Base-by-base conservation (phyloP, 495 filamentous ascomycete genomes). In the Talaromyces trachyspermus region DNA sequence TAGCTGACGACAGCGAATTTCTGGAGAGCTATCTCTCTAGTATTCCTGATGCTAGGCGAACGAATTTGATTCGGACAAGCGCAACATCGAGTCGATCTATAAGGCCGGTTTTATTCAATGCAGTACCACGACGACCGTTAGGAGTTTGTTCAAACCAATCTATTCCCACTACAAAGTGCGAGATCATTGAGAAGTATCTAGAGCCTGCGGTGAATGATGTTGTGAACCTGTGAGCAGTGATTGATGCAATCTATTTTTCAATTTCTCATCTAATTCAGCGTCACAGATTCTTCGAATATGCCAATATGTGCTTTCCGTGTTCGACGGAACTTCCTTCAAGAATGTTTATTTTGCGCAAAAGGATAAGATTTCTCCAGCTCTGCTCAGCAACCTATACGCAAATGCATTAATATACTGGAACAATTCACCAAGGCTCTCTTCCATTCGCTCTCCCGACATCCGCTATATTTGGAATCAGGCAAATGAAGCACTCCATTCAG, bases 81-180 rank as follows among this genome's bases (percentile, higher is more conserved):
- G 35, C 47, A 10, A 42, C 8, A 24, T 49, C 49, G 9, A 46
- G 38, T 30, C 26, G 64, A 48, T 68, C 78, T 39, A 77, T 65
- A 22, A 84, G 71, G 11, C 68, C 72, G 1, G 80, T 80, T 37
- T 83, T 71, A 44, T 87, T 79, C 20, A 80, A 62, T 10, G 65
- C 30, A 1, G 74, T 83, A 11, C 84, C 81, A 4, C 70, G 55
- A n/a, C 56, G 56, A 26, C 64, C 54, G 8, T 46, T 59, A 23
- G 60, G 54, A 24, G 51, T 59, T 17, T 48, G 36, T 19, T 44
- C 49, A 18, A 59, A 60, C 18, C 60, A 61, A 29, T 54, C 56
- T 10, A 51, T 60, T 4, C 53, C 61, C 11, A 59, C 56, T 14
- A 37, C 51, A 27, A 65, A 72, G 35, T 54, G 57, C 10, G 65